Percentiles rank a stretch among this genome's conserved stretches.
These are phyloP conservation scores for Camellia lanceoleosa DNA, from an alignment of 148 eudicot species.

Conservation along the genomic window DNA sequence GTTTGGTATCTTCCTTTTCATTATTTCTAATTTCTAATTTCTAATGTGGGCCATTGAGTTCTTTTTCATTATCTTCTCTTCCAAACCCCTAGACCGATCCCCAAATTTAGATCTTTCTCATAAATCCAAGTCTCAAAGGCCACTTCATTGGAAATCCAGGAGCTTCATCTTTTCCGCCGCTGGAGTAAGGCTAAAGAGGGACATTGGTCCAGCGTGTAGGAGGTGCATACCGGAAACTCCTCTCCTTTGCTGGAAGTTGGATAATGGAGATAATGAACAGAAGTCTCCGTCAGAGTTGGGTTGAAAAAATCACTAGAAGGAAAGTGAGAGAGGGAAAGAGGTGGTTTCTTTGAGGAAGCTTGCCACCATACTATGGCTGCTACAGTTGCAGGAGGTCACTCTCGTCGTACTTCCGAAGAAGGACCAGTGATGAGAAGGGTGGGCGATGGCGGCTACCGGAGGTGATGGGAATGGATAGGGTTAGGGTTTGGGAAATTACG, in stretches of 20 bases:
- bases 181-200: constrained; percentile 37
- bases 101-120: constrained; percentile 41
- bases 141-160: constrained; percentile 39
- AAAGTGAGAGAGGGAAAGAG: constrained; percentile 28
- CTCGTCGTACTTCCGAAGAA: not conserved
- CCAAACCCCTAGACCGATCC: constrained; percentile 19
- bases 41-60: too few species aligned
- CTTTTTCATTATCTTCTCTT: constrained; percentile 8
- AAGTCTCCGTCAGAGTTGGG: constrained; percentile 27
- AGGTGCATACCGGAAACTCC: constrained; percentile 70
- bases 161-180: constrained; percentile 23
- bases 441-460: too few species aligned
- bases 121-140: constrained; percentile 20
- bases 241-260: constrained; percentile 68
- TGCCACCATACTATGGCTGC: constrained; percentile 66
- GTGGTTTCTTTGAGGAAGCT: constrained; percentile 58
- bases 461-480: too few species aligned
- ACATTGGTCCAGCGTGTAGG: constrained; percentile 26
- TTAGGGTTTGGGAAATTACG: too few species aligned
- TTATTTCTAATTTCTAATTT: too few species aligned
- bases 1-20: too few species aligned
- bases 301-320: constrained; percentile 35
- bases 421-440: constrained; percentile 14
- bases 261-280: constrained; percentile 23
- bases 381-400: constrained; percentile 39